phyloP scores from a whole-genome alignment of 2,329 filamentous ascomycete genomes.

The Xylaria sp. region DNA sequence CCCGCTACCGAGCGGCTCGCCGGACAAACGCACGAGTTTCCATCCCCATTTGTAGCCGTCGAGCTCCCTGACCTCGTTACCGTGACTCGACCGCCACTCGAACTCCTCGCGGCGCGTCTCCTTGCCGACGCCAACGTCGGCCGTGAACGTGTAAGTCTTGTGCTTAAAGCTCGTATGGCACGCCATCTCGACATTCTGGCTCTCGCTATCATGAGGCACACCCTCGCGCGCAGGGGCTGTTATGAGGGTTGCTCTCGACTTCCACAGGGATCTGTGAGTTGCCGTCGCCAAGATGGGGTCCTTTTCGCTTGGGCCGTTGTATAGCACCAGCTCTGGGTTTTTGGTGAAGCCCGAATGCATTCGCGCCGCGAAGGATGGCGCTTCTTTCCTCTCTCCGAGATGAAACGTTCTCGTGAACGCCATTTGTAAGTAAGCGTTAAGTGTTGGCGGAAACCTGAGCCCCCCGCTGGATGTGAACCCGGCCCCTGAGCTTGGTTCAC shows the following conservation, averaged over 20 bases:
- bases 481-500: constrained; percentile 9
- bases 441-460: constrained; percentile 23
- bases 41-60: constrained; percentile 50
- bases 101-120: constrained; percentile 50
- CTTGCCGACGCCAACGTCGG: constrained; percentile 43
- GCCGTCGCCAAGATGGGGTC: constrained; percentile 47
- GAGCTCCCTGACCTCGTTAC: constrained; percentile 50
- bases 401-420: constrained; percentile 28
- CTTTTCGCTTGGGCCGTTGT: constrained; percentile 48
- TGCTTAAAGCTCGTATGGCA: constrained; percentile 17
- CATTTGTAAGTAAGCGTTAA: constrained; percentile 30
- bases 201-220: constrained; percentile 29
- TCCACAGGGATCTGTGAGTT: constrained; percentile 35
- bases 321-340: constrained; percentile 49
- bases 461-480: constrained; percentile 5
- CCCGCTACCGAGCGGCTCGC: constrained; percentile 35
- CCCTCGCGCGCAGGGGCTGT: constrained; percentile 43
- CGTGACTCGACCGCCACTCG: constrained; percentile 56
- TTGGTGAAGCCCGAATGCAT: constrained; percentile 44
- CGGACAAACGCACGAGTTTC: constrained; percentile 54
- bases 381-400: constrained; percentile 49
- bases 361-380: constrained; percentile 49
- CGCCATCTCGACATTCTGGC: constrained; percentile 29
- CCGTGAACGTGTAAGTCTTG: constrained; percentile 50
- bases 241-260: constrained; percentile 17